A percentile compares a stretch with the other conserved stretches of the same genome.
phyloP scores from a whole-genome alignment of 352 stramenopile species.

The Globisporangium paddicum region DNA sequence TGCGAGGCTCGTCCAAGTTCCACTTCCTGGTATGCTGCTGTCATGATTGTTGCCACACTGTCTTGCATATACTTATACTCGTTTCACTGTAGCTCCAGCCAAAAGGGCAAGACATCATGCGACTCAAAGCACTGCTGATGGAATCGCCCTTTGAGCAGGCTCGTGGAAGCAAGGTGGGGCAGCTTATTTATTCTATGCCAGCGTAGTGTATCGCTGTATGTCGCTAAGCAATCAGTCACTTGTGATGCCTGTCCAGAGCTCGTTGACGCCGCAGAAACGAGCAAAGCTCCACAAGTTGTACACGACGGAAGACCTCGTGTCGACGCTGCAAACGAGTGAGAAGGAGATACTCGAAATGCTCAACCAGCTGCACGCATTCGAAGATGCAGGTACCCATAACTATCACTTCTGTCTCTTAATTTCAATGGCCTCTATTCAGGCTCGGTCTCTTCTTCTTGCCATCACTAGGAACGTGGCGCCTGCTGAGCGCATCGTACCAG shows the following conservation, averaged over 20 bases:
- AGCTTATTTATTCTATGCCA: background rate
- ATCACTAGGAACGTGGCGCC: constrained; percentile 37
- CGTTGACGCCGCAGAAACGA: constrained; percentile 26
- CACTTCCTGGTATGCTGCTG: constrained; percentile 58
- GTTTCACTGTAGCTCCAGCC: constrained; percentile 43
- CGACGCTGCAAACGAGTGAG: constrained; percentile 54
- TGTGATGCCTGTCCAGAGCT: background rate
- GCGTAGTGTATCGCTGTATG: background rate
- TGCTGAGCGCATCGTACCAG: constrained; percentile 58
- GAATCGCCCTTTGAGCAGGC: constrained; percentile 53
- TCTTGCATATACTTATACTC: background rate
- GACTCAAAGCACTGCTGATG: constrained; percentile 58
- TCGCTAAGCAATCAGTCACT: background rate
- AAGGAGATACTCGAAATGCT: constrained; percentile 61
- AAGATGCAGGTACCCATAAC: constrained; percentile 43
- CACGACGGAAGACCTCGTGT: constrained; percentile 58
- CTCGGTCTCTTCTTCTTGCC: background rate
- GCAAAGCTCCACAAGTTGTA: constrained; percentile 54
- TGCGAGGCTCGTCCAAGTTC: constrained; percentile 49
- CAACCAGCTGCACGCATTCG: constrained; percentile 54
- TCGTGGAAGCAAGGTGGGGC: constrained; percentile 10
- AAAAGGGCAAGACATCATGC: constrained; percentile 48
- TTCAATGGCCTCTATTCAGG: no score
- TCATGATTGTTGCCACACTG: background rate
- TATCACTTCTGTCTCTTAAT: no score